Base-by-base conservation (phyloP, 495 filamentous ascomycete genomes). In the Neurospora sp. region DNA sequence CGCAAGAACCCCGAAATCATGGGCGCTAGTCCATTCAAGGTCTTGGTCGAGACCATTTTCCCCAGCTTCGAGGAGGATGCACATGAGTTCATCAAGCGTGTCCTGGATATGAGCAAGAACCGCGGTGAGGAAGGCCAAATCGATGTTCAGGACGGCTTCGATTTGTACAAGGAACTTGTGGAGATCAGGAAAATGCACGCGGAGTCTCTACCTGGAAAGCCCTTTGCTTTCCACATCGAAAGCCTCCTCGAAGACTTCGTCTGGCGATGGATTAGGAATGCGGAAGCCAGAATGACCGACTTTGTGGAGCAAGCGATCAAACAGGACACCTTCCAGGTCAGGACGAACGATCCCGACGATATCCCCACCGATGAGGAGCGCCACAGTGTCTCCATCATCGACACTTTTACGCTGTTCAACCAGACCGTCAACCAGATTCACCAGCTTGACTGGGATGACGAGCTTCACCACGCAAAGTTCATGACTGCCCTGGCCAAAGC, bases 401-500 rank as follows among this genome's bases (percentile, higher is more conserved):
- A 99, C 82, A 92, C 97, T 42, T 98, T 98, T 81, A 90, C 92
- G 73, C 91, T 94, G 3, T 97, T 98, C 84, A 95, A 95, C 74
- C 90, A 97, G 82, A 91, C 91, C 5, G 87, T 95, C 43, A 93
- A 98, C 76, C 92, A 94, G 74, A 87, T 99, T 70, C 89, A 92
- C 34, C 83, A 92, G 73, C 86, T 99, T 28, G 89, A 94, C 37
- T 99, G 96, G 96, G 92, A 93, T 73, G 91, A 98, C 80, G 93
- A 97, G 75, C 85, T 96, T 21, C 94, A 97, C 73, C 91, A 97
- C 76, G 96, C 96, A 28, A 93, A 94, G 75, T 98, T 98, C 83
- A 98, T 97, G 94, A 99, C 96, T 17, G 88, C 93, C n/a, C 79
- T 98, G 21, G 90, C 94, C 17, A 98, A 96, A 78, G 90, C 91